Percentiles rank a stretch among this genome's conserved stretches.
These are phyloP conservation scores for Curvularia sp. DNA, from an alignment of 2,329 filamentous ascomycete species.

Conservation along the genomic window DNA sequence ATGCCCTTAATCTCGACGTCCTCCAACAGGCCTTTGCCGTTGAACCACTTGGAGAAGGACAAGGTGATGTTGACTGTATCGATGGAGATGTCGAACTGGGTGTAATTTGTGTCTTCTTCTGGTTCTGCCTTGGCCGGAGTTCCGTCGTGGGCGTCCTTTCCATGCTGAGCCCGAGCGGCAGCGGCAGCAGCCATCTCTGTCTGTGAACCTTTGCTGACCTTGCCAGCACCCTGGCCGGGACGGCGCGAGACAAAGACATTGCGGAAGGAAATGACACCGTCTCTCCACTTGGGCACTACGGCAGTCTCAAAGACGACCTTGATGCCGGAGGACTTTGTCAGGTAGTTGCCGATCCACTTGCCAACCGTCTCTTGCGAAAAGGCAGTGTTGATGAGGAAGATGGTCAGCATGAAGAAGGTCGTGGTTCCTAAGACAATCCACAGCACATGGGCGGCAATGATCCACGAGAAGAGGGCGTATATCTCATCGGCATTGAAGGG, in stretches of 20 bases:
- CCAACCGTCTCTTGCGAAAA: constrained; percentile 97
- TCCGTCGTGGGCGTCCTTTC: constrained; percentile 43
- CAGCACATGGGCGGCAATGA: constrained; percentile 88
- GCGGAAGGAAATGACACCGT: constrained; percentile 93
- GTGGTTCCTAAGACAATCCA: constrained; percentile 98
- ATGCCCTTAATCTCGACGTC: constrained; percentile 96
- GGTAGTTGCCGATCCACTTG: constrained; percentile 91
- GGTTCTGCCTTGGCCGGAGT: constrained; percentile 55
- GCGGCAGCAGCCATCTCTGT: constrained; percentile 83
- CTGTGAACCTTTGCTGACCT: constrained; percentile 92
- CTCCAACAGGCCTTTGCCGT: constrained; percentile 87
- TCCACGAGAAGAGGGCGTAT: constrained; percentile 93
- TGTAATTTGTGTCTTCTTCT: constrained; percentile 93
- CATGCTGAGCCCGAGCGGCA: constrained; percentile 68
- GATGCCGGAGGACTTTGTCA: constrained; percentile 90
- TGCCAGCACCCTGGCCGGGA: constrained; percentile 79
- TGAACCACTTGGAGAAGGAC: constrained; percentile 99
- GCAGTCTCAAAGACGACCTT: constrained; percentile 97
- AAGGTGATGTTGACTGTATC: constrained; percentile 95
- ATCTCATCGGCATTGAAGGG: constrained; percentile 98
- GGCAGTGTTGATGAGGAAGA: constrained; percentile 92
- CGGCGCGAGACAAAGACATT: constrained; percentile 95
- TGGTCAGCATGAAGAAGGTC: constrained; percentile 91
- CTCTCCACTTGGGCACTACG: constrained; percentile 94
- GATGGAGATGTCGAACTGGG: constrained; percentile 94